phyloP scores from a whole-genome alignment of 2,329 filamentous ascomycete genomes.

The Colletotrichum trifolii region DNA sequence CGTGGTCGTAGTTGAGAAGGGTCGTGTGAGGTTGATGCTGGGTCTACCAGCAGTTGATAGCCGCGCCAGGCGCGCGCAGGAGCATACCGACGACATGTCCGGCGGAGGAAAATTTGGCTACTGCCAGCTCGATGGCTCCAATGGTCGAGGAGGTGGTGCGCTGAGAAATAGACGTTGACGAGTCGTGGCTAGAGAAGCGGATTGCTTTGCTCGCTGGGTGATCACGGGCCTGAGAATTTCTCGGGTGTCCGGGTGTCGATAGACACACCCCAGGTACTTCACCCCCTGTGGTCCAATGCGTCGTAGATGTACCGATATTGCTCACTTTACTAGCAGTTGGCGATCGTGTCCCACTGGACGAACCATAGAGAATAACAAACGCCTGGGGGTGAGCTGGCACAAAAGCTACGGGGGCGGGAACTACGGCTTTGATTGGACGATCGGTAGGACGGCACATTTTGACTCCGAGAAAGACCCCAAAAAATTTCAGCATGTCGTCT shows the following conservation, averaged over 20 bases:
- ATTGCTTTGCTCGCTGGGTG: conserved; percentile 10
- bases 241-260: conserved; percentile 27
- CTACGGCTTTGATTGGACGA: conserved; percentile 11
- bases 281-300: neutral
- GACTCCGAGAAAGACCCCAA: conserved; percentile 30
- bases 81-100: conserved; percentile 35
- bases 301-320: too few species aligned
- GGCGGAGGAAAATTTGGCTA: conserved; percentile 1
- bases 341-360: too few species aligned
- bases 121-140: conserved; percentile 24
- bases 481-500: conserved; percentile 22
- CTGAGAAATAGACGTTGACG: conserved; percentile 6
- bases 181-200: conserved; percentile 23
- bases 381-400: conserved; percentile 2
- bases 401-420: neutral
- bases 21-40: conserved; percentile 38
- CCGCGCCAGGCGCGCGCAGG: conserved; percentile 33
- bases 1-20: conserved; percentile 47
- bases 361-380: neutral
- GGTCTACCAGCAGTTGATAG: conserved; percentile 23
- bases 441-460: conserved; percentile 29
- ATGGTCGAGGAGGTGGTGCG: neutral
- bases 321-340: too few species aligned
- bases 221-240: conserved; percentile 38
- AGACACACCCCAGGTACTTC: neutral